Evolutionary conservation across 2,329 filamentous ascomycete species (phyloP), one percentile per base, ranked within the genome.

Genomic region (Coniochaeta hoffmannii): DNA sequence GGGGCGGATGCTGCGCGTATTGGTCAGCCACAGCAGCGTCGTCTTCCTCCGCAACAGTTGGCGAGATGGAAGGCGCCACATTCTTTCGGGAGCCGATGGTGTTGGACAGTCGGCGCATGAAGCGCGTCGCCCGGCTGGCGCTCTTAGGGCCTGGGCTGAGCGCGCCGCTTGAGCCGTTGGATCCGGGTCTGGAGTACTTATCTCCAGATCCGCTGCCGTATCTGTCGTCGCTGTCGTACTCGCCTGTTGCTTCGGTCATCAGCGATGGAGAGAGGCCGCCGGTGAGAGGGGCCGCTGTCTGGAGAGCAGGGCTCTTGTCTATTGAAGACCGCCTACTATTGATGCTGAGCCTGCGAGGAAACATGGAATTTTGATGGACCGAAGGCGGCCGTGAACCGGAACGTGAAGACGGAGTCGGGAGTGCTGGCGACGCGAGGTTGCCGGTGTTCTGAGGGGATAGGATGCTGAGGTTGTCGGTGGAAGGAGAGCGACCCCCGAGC

Each of bases 321-420:
- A 77, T 67, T 1, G 79, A 81, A 4, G 82, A 83, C 60, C 68
- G 76, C 51, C 71, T 78, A 66, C 75, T 89, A 71, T 75, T 87
- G 72, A 79, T 89, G 73, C 77, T 94, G 73, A 74, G 77, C 68
- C 75, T 89, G 63, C 68, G 82, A 64, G 68, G 79, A 76, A 73
- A 79, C 65, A 69, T 82, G 71, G 57, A 81, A 58, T 68, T 70
- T 64, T 76, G 73, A 63, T 77, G 75, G 49, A 70, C 66, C 55
- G 76, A 78, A 63, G 74, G 74, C 5, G 73, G 77, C 41, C 75
- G 74, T n/a, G 69, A 75, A 1, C 78, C 74, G 22, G 73, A 77
- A 55, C 71, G 73, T 19, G 49, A 51, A 9, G 72, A 69, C 6
- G 69, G 61, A 8, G 65, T 67, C 41, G 59, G 58, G 53, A 53